Conservation (phyloP, 768 basidiomycete species). For the Inosperma sp. region DNA sequence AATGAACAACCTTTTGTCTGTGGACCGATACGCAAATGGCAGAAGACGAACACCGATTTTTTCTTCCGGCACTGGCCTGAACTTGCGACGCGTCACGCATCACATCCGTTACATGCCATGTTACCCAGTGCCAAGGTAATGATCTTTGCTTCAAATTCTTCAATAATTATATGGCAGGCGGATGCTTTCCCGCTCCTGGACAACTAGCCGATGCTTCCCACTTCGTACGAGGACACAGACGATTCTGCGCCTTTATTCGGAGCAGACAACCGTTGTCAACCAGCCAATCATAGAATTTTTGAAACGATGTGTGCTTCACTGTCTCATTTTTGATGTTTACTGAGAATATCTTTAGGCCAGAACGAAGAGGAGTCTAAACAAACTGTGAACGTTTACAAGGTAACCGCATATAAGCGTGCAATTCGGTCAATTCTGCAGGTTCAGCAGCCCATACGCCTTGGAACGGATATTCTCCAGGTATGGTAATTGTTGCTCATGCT, state of each 20-base stretch:
- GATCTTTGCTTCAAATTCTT: neutral
- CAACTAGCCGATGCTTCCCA: no score
- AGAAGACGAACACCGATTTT: no score
- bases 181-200: conserved; percentile 25
- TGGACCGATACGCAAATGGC: no score
- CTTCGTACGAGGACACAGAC: neutral
- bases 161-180: conserved; percentile 20
- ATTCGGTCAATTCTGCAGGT: conserved; percentile 39
- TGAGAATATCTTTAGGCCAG: conserved; percentile 30
- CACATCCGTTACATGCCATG: conserved; percentile 5
- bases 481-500: conserved; percentile 3
- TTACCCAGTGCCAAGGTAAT: no score
- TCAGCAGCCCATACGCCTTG: conserved; percentile 40
- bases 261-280: conserved; percentile 16
- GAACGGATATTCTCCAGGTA: conserved; percentile 39
- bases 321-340: neutral
- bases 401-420: conserved; percentile 47
- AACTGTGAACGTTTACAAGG: conserved; percentile 42
- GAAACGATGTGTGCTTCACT: conserved; percentile 34
- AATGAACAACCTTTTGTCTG: no score
- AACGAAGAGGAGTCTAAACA: conserved; percentile 37
- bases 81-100: neutral
- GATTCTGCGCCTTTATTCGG: conserved; percentile 5
- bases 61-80: no score
- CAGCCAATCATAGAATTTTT: conserved; percentile 34